A percentile compares a stretch with the other conserved stretches of the same genome.
phyloP scores from a whole-genome alignment of 1,284 basidiomycete species.

The Sanghuangporus weigelae region DNA sequence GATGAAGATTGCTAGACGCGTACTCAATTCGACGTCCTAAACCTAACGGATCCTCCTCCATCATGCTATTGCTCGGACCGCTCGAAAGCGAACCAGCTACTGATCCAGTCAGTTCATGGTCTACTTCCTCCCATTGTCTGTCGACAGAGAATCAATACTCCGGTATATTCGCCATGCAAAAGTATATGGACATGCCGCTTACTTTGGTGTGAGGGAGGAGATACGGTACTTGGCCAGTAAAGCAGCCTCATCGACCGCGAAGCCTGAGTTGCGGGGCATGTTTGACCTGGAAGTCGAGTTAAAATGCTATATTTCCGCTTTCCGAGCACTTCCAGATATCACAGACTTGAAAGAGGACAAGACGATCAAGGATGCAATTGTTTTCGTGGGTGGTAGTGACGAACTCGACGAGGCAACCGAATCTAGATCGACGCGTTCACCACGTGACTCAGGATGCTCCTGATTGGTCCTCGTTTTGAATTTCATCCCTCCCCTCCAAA shows the following conservation, averaged over 20 bases:
- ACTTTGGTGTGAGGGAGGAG: conserved; percentile 65
- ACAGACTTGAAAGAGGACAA: too few relatives aligned
- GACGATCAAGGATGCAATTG: too few relatives aligned
- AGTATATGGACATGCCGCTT: conserved; percentile 21
- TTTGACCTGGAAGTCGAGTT: not conserved
- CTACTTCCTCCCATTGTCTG: conserved; percentile 78
- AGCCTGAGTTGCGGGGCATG: conserved; percentile 47
- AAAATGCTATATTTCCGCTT: not conserved
- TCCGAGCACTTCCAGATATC: not conserved
- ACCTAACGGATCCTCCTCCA: conserved; percentile 66
- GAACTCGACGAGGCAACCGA: not conserved
- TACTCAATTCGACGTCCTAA: conserved; percentile 60
- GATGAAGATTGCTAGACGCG: not conserved
- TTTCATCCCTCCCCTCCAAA: too few relatives aligned
- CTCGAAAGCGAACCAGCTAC: conserved; percentile 55
- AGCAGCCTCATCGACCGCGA: conserved; percentile 66
- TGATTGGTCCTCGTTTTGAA: not conserved
- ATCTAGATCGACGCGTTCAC: not conserved
- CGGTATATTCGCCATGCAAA: not conserved
- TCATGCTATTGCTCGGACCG: conserved; percentile 40
- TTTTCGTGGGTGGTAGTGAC: too few relatives aligned
- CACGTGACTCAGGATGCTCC: not conserved
- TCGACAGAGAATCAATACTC: not conserved
- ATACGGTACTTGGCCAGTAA: conserved; percentile 73
- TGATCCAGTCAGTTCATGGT: conserved; percentile 69